Percentiles rank a stretch among this genome's conserved stretches.
Conservation (phyloP, 192 early-diverging fungal genomes). For the Coemansia sp. region DNA sequence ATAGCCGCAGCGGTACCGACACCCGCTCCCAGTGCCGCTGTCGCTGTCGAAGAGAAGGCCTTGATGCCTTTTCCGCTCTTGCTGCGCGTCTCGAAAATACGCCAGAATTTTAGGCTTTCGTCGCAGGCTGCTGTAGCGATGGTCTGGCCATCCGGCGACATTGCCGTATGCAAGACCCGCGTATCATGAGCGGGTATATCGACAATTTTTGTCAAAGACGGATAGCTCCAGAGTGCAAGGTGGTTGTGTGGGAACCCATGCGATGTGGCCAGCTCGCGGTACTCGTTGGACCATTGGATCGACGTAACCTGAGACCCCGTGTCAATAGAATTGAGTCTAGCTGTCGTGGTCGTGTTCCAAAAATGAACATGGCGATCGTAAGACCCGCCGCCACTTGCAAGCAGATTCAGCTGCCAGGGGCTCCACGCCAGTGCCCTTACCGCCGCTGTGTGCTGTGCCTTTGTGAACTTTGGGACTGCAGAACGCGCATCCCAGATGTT, state of each 20-base stretch:
- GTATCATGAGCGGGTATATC: slow-evolving; percentile 84
- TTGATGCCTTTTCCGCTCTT: slow-evolving; percentile 32
- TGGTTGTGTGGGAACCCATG: slow-evolving; percentile 92
- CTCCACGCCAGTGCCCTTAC: slow-evolving; percentile 96
- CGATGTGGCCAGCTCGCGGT: slow-evolving; percentile 84
- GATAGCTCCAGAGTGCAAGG: slow-evolving; percentile 81
- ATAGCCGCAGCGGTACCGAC: slow-evolving; percentile 2
- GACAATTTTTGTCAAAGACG: slow-evolving; percentile 66
- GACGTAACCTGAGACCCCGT: slow-evolving; percentile 92
- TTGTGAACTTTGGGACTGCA: slow-evolving; percentile 65
- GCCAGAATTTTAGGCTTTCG: slow-evolving; percentile 96
- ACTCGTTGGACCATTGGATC: slow-evolving; percentile 81
- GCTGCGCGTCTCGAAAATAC: slow-evolving; percentile 67
- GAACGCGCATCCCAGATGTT: slow-evolving; percentile 82
- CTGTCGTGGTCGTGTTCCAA: slow-evolving; percentile 80
- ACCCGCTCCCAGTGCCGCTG: slow-evolving; percentile 3
- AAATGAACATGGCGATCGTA: slow-evolving; percentile 87
- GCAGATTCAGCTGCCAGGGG: slow-evolving; percentile 78
- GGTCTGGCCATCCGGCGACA: slow-evolving; percentile 88
- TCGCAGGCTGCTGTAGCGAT: slow-evolving; percentile 92
- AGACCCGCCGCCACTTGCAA: slow-evolving; percentile 91
- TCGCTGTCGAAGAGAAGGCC: slow-evolving; percentile 1
- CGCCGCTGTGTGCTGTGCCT: slow-evolving; percentile 80
- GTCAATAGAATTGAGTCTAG: slow-evolving; percentile 64
- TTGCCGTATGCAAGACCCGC: slow-evolving; percentile 85